Base-by-base conservation (phyloP, 2,329 filamentous ascomycete species). In the Phaeosphaeriaceae sp. region DNA sequence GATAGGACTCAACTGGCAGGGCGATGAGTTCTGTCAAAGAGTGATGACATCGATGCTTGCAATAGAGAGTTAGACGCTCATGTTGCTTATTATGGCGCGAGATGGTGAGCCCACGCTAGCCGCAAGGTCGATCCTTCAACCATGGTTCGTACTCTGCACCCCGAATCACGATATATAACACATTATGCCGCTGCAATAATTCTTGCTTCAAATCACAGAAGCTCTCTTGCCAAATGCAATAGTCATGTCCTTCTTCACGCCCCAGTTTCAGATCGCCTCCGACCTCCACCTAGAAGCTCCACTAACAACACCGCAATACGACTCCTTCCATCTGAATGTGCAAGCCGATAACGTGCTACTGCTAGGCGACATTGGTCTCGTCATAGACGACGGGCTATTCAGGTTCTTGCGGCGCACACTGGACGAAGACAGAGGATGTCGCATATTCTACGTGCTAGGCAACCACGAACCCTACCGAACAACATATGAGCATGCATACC, bases 231-330 rank as follows among this genome's bases (percentile, higher is more conserved):
- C 28, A 30, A 30, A 35, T 35, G 13, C 9, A 11, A 13, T 11
- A 3, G 10, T 4, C 26, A 64, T 63, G 60, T 57, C 56, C 1
- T 40, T 61, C 19, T 56, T 66, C 47, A 13, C 48, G 23, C 57
- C 56, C n/a, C 62, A 67, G 44, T 61, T 67, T 24, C 63, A 69
- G 47, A 64, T 70, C 43, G n/a, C 63, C 4, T 70, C 67, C 3
- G 65, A 72, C 15, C 63, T 70, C 23, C 69, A 68, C 30, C 63
- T 72, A 1, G 68, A 69, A 47, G 61, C 62, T 11, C 66, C 61
- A 0, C 30, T 54, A 3, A 24, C 42, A 13, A 54, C 23, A 10
- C 46, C 58, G n/a, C 54, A 54, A 28, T 67, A 69, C 51, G 32
- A 49, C 5, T 13, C 43, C 19, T 64, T 57, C 35, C 13, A 17